These are phyloP conservation scores for Aspergillus melleus DNA, from an alignment of 2,329 filamentous ascomycete species.

Conservation along the genomic window DNA sequence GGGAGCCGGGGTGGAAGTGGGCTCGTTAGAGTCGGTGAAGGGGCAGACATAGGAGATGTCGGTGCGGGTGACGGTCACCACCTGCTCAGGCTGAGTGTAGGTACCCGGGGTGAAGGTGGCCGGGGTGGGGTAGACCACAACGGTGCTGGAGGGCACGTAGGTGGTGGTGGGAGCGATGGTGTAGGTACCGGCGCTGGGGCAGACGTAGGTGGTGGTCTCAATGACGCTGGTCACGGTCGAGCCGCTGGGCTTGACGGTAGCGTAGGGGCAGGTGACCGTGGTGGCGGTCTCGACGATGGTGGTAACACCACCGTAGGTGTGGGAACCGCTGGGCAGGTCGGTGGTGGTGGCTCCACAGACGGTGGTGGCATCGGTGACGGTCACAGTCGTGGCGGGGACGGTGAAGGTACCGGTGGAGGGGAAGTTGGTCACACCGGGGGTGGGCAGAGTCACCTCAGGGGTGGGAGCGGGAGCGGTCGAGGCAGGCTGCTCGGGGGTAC, in stretches of 20 bases:
- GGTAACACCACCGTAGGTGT: constrained; percentile 72
- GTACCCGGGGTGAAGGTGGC: constrained; percentile 67
- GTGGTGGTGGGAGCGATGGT: constrained; percentile 70
- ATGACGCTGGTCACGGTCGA: constrained; percentile 66
- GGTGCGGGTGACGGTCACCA: constrained; percentile 69
- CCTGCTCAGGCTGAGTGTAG: constrained; percentile 68
- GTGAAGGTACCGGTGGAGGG: constrained; percentile 72
- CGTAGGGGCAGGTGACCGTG: constrained; percentile 69
- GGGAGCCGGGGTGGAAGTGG: constrained; percentile 28
- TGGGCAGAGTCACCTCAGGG: constrained; percentile 43
- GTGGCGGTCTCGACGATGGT: constrained; percentile 67
- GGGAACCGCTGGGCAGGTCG: constrained; percentile 61
- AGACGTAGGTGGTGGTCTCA: constrained; percentile 69
- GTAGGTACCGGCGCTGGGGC: constrained; percentile 73
- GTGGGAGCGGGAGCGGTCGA: constrained; percentile 22
- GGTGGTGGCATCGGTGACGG: constrained; percentile 65
- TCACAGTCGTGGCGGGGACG: constrained; percentile 70
- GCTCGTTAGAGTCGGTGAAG: constrained; percentile 51
- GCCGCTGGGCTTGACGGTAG: constrained; percentile 60
- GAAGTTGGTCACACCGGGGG: constrained; percentile 53
- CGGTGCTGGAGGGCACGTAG: constrained; percentile 52
- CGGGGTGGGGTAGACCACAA: constrained; percentile 64
- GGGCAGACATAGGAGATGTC: constrained; percentile 71
- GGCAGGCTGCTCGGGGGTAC: neutral
- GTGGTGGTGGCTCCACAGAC: constrained; percentile 66